Evolutionary conservation across 2,329 filamentous ascomycete species (phyloP), one percentile per base, ranked within the genome.

Genomic region (Stemphylium vesicarium): DNA sequence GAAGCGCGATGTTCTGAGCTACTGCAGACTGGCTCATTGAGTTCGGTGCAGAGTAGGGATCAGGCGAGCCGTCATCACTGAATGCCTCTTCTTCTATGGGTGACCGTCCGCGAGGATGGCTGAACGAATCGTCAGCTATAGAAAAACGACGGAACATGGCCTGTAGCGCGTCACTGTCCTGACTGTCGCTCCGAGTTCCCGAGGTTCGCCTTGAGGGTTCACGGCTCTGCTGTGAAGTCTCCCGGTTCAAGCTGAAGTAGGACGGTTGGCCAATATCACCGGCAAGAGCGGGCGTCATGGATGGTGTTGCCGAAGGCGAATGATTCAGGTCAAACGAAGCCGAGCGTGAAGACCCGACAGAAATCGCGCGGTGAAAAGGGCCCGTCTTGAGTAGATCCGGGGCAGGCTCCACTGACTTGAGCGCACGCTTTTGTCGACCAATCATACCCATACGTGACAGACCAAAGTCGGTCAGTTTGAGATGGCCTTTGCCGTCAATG

Each of bases 381-480:
- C 94, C 93, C 68, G 95, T 88, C 72, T 96, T 97, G 38, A 98
- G 83, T 11, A 99, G 80, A 78, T 99, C 96, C 1, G 95, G 95
- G 1, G 88, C 92, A n/a, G 89, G 87, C 61, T 99, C 94, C 31
- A 60, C 52, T 24, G 87, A 71, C 84, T 86, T 95, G 42, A 97
- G 82, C 18, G 94, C 92, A 68, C 95, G 88, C 80, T 99, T 98
- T 77, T 99, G 95, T 68, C 95, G 90, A 56, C 95, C 95, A 57
- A 99, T 90, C 60, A 99, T 81, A 72, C 95, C 96, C 94, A 99
- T 98, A 24, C 95, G 88, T 11, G 95, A 99, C 22, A 99, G 82
- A 57, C 95, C 95, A 79, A 99, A 99, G 75, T 99, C 95, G 1
- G 96, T 99, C 66, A 99, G 82, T 77, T 99, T 99, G 53, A 99